phyloP scores from a whole-genome alignment of 306 rosid species.

The Styphnolobium japonicum region DNA sequence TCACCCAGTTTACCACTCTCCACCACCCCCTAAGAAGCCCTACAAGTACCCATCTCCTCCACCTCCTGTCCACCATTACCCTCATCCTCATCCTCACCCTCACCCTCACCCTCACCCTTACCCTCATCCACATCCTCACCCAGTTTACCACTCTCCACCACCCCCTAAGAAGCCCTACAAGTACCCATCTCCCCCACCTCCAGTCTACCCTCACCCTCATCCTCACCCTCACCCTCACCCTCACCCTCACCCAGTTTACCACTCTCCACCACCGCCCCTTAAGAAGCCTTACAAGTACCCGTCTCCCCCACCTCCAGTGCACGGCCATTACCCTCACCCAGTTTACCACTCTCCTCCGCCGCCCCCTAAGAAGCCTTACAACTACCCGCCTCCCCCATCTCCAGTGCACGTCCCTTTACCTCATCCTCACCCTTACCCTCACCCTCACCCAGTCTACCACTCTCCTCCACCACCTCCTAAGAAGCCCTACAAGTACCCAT shows the following conservation, averaged over 20 bases:
- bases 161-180: constrained; percentile 24
- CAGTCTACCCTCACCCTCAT: constrained; percentile 5
- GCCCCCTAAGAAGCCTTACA: too few relatives aligned
- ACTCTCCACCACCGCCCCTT: background rate
- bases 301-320: too few relatives aligned
- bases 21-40: background rate
- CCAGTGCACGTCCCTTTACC: too few relatives aligned
- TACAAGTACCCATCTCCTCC: constrained; percentile 32
- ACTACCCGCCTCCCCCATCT: too few relatives aligned
- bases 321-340: too few relatives aligned
- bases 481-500: background rate
- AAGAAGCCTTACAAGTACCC: constrained; percentile 11
- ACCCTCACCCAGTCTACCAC: too few relatives aligned
- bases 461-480: constrained; percentile 32
- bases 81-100: constrained; percentile 18
- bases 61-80: constrained; percentile 14
- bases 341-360: too few relatives aligned
- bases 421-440: too few relatives aligned
- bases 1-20: background rate
- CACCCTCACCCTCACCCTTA: background rate
- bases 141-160: constrained; percentile 34
- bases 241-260: background rate
- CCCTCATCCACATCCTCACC: constrained; percentile 5
- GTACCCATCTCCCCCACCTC: constrained; percentile 35
- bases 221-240: constrained; percentile 22